phyloP scores from a whole-genome alignment of 192 early-diverging fungal genomes.

The Cetraspora pellucida region DNA sequence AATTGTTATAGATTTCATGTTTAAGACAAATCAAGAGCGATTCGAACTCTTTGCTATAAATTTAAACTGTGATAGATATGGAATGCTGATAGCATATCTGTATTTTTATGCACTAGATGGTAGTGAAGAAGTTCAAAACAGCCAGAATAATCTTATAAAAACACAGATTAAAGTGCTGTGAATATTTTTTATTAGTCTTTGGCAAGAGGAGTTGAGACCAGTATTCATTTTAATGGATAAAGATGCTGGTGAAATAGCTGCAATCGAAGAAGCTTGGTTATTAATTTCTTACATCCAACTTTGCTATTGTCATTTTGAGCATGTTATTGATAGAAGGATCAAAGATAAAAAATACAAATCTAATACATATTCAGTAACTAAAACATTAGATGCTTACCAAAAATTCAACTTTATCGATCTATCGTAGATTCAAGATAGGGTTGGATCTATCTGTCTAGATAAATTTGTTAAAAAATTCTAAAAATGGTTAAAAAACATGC shows the following conservation, averaged over 20 bases:
- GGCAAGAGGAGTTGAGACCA: background rate
- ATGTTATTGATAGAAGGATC: background rate
- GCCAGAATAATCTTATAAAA: background rate
- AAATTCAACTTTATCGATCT: conserved; percentile 18
- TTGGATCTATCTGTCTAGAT: background rate
- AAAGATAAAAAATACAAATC: conserved; percentile 6
- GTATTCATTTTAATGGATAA: conserved; percentile 11
- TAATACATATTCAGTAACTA: background rate
- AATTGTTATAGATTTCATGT: background rate
- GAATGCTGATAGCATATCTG: background rate
- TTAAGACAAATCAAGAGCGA: background rate
- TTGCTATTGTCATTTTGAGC: conserved; percentile 15
- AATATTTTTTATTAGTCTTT: background rate
- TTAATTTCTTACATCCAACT: background rate
- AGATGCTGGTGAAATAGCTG: conserved; percentile 4
- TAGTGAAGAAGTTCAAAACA: background rate
- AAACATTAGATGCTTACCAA: background rate
- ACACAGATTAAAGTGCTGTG: background rate
- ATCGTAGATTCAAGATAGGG: background rate
- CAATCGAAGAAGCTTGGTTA: conserved; percentile 5
- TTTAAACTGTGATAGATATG: background rate
- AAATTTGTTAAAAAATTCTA: conserved; percentile 3
- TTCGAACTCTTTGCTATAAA: conserved; percentile 5
- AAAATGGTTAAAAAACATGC: conserved; percentile 26
- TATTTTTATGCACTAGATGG: background rate